phyloP scores from a whole-genome alignment of 176 grass and related monocot genomes.

The Oropetium thomaeum region DNA sequence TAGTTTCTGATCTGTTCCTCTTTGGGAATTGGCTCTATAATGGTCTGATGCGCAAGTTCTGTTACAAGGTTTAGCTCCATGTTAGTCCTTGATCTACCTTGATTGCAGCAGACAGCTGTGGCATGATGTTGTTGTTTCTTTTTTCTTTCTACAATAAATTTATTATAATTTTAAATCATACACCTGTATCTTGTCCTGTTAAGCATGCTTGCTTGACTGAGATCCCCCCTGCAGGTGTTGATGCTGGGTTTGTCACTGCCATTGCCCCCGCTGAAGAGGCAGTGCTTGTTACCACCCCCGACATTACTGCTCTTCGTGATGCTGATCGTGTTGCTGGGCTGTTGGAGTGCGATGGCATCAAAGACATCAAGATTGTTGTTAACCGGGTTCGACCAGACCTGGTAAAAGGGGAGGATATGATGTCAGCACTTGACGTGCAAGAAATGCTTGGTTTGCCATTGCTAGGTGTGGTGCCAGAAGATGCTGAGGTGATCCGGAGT shows the following conservation, averaged over 20 bases:
- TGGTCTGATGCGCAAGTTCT: neutral
- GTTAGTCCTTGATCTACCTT: neutral
- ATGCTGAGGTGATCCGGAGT: slow-evolving; percentile 75
- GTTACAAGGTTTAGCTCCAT: neutral
- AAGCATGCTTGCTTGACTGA: neutral
- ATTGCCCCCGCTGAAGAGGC: slow-evolving; percentile 90
- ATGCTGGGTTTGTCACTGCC: slow-evolving; percentile 87
- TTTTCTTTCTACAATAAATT: neutral
- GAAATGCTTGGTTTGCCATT: slow-evolving; percentile 89
- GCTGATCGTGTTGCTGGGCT: slow-evolving; percentile 79
- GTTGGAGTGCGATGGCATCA: slow-evolving; percentile 83
- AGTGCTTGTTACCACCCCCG: slow-evolving; percentile 73
- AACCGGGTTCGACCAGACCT: slow-evolving; percentile 83
- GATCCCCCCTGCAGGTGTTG: slow-evolving; percentile 38
- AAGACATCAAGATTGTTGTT: slow-evolving; percentile 88
- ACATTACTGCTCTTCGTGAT: slow-evolving; percentile 85
- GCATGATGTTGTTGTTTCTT: neutral
- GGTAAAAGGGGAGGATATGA: slow-evolving; percentile 90
- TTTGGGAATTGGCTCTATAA: neutral
- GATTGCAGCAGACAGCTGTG: neutral
- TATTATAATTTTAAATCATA: neutral
- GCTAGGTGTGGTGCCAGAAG: slow-evolving; percentile 83
- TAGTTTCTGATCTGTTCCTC: neutral
- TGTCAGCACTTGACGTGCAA: slow-evolving; percentile 90
- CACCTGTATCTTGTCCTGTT: neutral